phyloP scores from a whole-genome alignment of 768 basidiomycete genomes.

The Calocera viscosa region DNA sequence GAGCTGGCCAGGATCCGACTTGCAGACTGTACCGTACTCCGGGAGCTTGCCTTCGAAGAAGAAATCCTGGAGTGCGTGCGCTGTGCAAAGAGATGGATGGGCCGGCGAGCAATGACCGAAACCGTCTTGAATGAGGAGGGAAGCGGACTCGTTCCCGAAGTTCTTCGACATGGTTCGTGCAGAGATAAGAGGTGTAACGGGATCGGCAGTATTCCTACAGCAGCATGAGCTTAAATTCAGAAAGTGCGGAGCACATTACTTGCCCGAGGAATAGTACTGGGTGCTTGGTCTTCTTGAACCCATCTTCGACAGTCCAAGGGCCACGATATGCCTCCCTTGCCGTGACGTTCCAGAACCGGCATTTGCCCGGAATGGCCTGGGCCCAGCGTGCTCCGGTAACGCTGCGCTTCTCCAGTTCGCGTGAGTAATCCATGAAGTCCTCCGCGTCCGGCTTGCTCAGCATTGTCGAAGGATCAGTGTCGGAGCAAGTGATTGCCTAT shows the following conservation, averaged over 20 bases:
- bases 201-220: conserved; percentile 17
- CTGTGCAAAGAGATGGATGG: conserved; percentile 18
- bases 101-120: conserved; percentile 18
- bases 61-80: conserved; percentile 13
- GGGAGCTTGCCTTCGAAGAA: conserved; percentile 17
- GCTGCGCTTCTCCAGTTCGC: conserved; percentile 10
- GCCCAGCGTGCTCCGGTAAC: conserved; percentile 15
- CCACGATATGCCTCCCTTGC: conserved; percentile 15
- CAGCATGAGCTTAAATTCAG: conserved; percentile 14
- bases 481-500: conserved; percentile 17
- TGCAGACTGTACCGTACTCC: conserved; percentile 12
- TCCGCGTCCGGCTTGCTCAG: neutral
- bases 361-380: conserved; percentile 13
- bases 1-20: conserved; percentile 13
- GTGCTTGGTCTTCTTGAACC: conserved; percentile 16
- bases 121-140: conserved; percentile 17
- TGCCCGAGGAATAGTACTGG: neutral
- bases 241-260: neutral
- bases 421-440: conserved; percentile 3
- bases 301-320: conserved; percentile 16
- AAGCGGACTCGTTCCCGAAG: conserved; percentile 14
- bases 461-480: conserved; percentile 8
- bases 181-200: conserved; percentile 17
- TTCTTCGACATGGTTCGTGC: conserved; percentile 13
- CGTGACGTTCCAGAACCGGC: conserved; percentile 12